These are phyloP conservation scores for Penicillium nordicum DNA, from an alignment of 2,329 filamentous ascomycete species.

Conservation along the genomic window DNA sequence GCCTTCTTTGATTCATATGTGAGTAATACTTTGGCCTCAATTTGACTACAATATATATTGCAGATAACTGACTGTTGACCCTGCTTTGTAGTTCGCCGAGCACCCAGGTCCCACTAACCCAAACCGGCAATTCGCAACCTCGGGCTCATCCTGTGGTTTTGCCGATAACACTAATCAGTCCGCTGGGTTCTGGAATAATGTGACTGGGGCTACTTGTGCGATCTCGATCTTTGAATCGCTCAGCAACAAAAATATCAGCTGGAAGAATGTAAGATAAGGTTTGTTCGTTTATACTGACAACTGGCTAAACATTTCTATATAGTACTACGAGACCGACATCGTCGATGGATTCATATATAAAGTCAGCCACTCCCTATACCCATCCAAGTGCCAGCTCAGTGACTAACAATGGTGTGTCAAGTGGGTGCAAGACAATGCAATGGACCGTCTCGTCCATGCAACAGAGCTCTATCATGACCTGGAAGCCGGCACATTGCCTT, in stretches of 20 bases:
- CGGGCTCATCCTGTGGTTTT: conserved; percentile 2
- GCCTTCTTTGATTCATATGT: conserved; percentile 40
- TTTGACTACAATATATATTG: no score
- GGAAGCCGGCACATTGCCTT: conserved; percentile 57
- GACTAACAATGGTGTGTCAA: conserved; percentile 6
- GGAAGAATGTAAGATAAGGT: conserved; percentile 33
- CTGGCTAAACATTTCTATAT: not conserved
- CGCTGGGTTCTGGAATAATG: conserved; percentile 33
- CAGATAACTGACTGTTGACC: conserved; percentile 1
- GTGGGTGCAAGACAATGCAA: conserved; percentile 39
- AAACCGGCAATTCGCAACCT: conserved; percentile 35
- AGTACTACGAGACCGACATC: conserved; percentile 41
- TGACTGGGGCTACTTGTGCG: conserved; percentile 35
- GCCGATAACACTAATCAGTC: conserved; percentile 34
- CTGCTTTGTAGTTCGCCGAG: conserved; percentile 29
- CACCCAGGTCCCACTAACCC: conserved; percentile 42
- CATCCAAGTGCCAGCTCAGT: not conserved
- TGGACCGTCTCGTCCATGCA: conserved; percentile 31
- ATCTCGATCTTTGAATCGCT: conserved; percentile 40
- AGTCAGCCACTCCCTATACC: conserved; percentile 7
- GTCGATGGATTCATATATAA: conserved; percentile 38
- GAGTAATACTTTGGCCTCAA: not conserved
- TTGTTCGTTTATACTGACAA: not conserved
- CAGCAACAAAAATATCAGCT: conserved; percentile 35
- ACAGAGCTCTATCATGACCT: conserved; percentile 51